A percentile compares a stretch with the other conserved stretches of the same genome.
These are phyloP conservation scores for Hyaloscypha bicolor DNA, from an alignment of 495 filamentous ascomycete genomes.

Conservation along the genomic window DNA sequence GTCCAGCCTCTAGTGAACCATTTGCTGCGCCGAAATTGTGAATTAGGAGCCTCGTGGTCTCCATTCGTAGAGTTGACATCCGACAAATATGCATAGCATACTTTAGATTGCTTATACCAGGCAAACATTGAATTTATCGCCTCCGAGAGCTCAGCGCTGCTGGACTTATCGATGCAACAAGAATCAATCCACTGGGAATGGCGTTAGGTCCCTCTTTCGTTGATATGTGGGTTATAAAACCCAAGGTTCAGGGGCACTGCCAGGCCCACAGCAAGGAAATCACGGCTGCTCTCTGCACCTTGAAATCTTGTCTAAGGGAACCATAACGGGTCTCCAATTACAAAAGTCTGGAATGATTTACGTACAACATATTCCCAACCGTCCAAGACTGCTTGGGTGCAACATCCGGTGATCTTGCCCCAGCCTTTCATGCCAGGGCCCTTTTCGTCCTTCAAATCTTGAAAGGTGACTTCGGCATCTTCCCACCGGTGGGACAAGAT, in stretches of 20 bases:
- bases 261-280: no score
- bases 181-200: conserved; percentile 39
- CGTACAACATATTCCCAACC: conserved; percentile 28
- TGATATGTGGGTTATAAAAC: no score
- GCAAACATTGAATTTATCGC: conserved; percentile 33
- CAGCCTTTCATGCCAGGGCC: conserved; percentile 28
- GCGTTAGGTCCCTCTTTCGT: no score
- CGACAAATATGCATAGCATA: conserved; percentile 21
- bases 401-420: conserved; percentile 28
- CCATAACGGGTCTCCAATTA: no score
- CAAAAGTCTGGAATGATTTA: background rate
- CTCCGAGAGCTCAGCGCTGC: conserved; percentile 32
- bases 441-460: conserved; percentile 9
- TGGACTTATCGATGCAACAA: conserved; percentile 43
- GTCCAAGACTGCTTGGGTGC: conserved; percentile 26
- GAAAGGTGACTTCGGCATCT: conserved; percentile 8
- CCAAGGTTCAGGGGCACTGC: no score
- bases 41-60: conserved; percentile 28
- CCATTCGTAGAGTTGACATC: background rate
- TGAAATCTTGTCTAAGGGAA: no score
- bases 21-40: conserved; percentile 20
- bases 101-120: conserved; percentile 25
- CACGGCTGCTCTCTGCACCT: no score
- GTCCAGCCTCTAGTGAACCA: conserved; percentile 25
- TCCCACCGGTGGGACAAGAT: conserved; percentile 33